Percentiles rank a stretch among this genome's conserved stretches.
Evolutionary conservation across 1,284 basidiomycete species (phyloP).

Genomic region (Ustilago crameri): DNA sequence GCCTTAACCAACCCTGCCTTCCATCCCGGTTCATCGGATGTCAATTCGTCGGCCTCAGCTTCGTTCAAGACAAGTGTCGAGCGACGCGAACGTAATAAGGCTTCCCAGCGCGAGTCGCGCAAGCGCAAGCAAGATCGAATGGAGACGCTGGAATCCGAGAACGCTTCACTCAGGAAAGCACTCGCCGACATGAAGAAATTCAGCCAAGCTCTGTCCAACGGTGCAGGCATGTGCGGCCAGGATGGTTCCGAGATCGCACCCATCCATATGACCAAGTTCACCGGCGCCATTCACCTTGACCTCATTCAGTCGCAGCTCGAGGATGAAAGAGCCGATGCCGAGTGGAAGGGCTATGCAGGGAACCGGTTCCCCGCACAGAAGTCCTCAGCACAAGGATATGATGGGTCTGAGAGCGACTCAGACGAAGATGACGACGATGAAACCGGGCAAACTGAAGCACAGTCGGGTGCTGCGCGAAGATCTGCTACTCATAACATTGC

Average conservation of each 20-base stretch:
- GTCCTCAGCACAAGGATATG: constrained; percentile 15
- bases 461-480: not conserved
- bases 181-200: constrained; percentile 44
- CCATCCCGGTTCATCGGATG: constrained; percentile 23
- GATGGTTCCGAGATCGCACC: constrained; percentile 31
- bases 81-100: constrained; percentile 49
- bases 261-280: constrained; percentile 38
- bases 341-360: constrained; percentile 35
- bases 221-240: constrained; percentile 32
- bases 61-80: constrained; percentile 49
- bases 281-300: constrained; percentile 42
- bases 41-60: constrained; percentile 6
- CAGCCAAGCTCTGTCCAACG: constrained; percentile 36
- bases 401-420: constrained; percentile 18
- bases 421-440: constrained; percentile 20
- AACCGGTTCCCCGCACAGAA: constrained; percentile 29
- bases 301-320: constrained; percentile 44
- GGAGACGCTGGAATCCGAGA: constrained; percentile 47
- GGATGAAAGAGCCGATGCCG: constrained; percentile 32
- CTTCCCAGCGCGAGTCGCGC: constrained; percentile 49
- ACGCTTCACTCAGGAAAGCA: constrained; percentile 46
- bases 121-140: constrained; percentile 49
- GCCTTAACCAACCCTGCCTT: constrained; percentile 3
- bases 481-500: constrained; percentile 8
- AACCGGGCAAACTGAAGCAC: not conserved